Evolutionary conservation across 2,329 filamentous ascomycete genomes (phyloP).

Genomic region (Neofusicoccum umdonicola): DNA sequence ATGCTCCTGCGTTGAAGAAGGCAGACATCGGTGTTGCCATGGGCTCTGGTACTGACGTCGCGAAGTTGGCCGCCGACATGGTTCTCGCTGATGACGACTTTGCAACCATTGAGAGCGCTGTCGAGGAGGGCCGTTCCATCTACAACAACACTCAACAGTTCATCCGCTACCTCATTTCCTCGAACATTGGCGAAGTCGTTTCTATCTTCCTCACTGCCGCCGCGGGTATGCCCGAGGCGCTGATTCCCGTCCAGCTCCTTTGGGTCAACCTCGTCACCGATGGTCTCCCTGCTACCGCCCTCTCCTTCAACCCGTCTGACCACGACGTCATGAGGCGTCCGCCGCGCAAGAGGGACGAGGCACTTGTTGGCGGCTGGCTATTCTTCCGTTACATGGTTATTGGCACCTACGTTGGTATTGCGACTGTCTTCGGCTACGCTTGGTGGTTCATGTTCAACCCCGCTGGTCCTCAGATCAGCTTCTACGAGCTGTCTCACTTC

Average conservation of each 20-base stretch:
- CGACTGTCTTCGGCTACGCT: slow-evolving; percentile 95
- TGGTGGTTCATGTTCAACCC: slow-evolving; percentile 99
- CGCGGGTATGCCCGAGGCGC: slow-evolving; percentile 92
- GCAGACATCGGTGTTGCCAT: slow-evolving; percentile 98
- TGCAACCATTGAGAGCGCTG: slow-evolving; percentile 91
- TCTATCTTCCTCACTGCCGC: slow-evolving; percentile 98
- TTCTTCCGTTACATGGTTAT: slow-evolving; percentile 98
- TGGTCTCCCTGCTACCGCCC: slow-evolving; percentile 89
- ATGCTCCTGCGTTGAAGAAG: slow-evolving; percentile 96
- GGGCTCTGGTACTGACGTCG: slow-evolving; percentile 96
- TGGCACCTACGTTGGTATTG: slow-evolving; percentile 88
- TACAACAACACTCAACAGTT: slow-evolving; percentile 99
- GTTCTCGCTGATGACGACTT: slow-evolving; percentile 98
- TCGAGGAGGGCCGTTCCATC: slow-evolving; percentile 95
- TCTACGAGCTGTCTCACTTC: slow-evolving; percentile 88
- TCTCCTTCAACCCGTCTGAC: slow-evolving; percentile 98
- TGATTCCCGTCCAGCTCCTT: slow-evolving; percentile 94
- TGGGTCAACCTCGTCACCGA: slow-evolving; percentile 99
- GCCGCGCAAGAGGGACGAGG: slow-evolving; percentile 87
- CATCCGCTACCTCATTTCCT: slow-evolving; percentile 97
- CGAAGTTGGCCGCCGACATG: slow-evolving; percentile 97
- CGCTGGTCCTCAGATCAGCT: slow-evolving; percentile 84
- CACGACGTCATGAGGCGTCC: slow-evolving; percentile 95
- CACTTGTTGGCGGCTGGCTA: slow-evolving; percentile 89
- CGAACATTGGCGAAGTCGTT: slow-evolving; percentile 98